Percentiles rank a stretch among this genome's conserved stretches.
phyloP scores from a whole-genome alignment of 108 stramenopile genomes.

The Nitzschia sp. region DNA sequence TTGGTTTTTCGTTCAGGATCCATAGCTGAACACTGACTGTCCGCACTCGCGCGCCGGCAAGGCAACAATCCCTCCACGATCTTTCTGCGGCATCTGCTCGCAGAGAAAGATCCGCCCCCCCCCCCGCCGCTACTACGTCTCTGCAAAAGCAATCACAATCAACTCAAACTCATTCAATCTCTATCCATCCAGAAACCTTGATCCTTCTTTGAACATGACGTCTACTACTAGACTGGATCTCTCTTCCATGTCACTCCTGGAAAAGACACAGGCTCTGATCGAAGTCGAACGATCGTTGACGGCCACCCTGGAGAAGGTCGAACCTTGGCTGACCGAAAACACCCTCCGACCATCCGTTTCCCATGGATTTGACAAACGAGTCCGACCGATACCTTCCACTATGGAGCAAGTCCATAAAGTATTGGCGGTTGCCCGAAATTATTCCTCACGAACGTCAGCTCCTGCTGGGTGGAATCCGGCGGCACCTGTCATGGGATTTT shows the following conservation, averaged over 20 bases:
- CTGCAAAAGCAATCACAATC: no score
- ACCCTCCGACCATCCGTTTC: slow-evolving; percentile 17
- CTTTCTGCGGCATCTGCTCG: no score
- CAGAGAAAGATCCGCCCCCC: no score
- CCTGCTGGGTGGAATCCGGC: slow-evolving; percentile 85
- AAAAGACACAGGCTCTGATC: slow-evolving; percentile 50
- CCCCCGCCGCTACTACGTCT: no score
- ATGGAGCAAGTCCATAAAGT: slow-evolving; percentile 62
- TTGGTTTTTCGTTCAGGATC: no score
- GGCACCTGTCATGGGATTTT: slow-evolving; percentile 78
- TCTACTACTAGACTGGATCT: neutral
- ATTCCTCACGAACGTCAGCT: slow-evolving; percentile 71
- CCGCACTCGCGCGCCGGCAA: no score
- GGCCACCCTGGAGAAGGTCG: slow-evolving; percentile 57
- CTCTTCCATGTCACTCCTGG: slow-evolving; percentile 15
- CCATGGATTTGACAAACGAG: slow-evolving; percentile 10
- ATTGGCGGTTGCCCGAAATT: slow-evolving; percentile 70
- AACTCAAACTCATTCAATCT: no score
- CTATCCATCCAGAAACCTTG: no score
- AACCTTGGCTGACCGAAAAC: slow-evolving; percentile 48
- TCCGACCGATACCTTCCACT: slow-evolving; percentile 63
- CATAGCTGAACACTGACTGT: no score
- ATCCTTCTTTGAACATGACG: no score
- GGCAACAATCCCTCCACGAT: no score
- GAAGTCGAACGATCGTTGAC: slow-evolving; percentile 76